Conservation (phyloP, 345 rosid species). For the Citrus maxima region DNA sequence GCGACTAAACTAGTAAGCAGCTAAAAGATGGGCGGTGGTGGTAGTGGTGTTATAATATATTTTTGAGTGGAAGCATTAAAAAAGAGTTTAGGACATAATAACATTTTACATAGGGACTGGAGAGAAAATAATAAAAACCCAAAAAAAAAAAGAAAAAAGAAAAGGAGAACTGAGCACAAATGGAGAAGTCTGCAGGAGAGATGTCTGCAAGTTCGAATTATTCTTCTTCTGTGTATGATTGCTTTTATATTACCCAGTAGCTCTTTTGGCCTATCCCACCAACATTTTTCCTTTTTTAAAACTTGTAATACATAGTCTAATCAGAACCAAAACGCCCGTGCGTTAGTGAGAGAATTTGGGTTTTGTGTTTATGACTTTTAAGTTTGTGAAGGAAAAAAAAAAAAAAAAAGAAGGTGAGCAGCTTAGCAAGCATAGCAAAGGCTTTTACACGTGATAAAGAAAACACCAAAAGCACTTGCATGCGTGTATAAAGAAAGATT, state of each 20-base stretch:
- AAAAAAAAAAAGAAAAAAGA: not conserved
- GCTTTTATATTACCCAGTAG: constrained; percentile 38
- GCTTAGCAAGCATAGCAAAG: constrained; percentile 18
- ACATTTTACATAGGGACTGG: constrained; percentile 21
- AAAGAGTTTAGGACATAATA: not conserved
- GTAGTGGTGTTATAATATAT: not conserved
- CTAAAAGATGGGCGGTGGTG: not conserved
- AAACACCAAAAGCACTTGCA: constrained; percentile 87
- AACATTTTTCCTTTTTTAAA: not conserved
- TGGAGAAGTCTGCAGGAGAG: constrained; percentile 44
- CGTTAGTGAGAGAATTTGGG: too few relatives aligned
- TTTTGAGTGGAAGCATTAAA: not conserved
- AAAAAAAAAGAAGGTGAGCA: too few relatives aligned
- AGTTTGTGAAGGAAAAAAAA: constrained; percentile 1
- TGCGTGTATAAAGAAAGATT: constrained; percentile 81
- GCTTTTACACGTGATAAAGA: constrained; percentile 96
- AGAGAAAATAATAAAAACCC: not conserved
- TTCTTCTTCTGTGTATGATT: constrained; percentile 67
- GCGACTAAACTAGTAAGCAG: not conserved
- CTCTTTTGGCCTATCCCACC: constrained; percentile 24
- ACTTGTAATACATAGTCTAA: not conserved
- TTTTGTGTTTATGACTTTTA: too few relatives aligned
- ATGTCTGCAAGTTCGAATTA: constrained; percentile 74
- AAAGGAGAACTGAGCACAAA: constrained; percentile 21
- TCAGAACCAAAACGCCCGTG: not conserved